Base-by-base conservation (phyloP, 148 eudicot species). In the Agrostemma githago region DNA sequence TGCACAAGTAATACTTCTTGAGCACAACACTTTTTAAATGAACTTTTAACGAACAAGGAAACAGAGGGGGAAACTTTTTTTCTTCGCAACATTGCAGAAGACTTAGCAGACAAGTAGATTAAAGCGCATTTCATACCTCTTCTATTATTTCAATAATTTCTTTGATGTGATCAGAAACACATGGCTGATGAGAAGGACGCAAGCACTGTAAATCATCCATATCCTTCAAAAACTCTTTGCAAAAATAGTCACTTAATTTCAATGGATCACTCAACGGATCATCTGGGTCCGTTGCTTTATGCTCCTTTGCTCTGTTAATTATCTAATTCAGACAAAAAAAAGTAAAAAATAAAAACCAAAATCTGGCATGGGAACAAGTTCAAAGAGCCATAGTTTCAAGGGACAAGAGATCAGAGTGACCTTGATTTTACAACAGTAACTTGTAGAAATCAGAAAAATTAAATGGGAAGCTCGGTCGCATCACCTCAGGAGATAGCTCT, bases 151-250 rank as follows among this genome's bases (percentile, higher is more conserved):
- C 86, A 79, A 77, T 88, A 68, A 94, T 94, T 74, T 88, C 85
- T 62, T 87, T 88, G 83, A 94, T 89, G 78, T 92, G 91, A 39
- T 85, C 92, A 85, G 98, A 87, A 74, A 94, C 98, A 53, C 93
- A 91, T 60, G 98, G 98, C 83, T 94, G 85, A 62, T 80, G 74
- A 3, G 88, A 85, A 43, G 98, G 98, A 60, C 58, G 81, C 74
- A 94, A 83, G 90, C 98, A 94, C 80, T 91, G 90, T 77, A 94
- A 88, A 87, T 92, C 93, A 66, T 71, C 83, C 97, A 94, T 88
- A 73, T 94, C 98, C 44, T 26, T 69, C 17, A 87, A 84, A 76
- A 87, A 94, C 78, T 89, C 98, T 65, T 85, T 54, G 78, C 98
- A 89, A 79, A 76, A 94, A 21, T 85, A 72, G 57, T 73, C 79